A percentile compares a stretch with the other conserved stretches of the same genome.
phyloP scores from a whole-genome alignment of 2,329 filamentous ascomycete species.

The Alternaria conjuncta region DNA sequence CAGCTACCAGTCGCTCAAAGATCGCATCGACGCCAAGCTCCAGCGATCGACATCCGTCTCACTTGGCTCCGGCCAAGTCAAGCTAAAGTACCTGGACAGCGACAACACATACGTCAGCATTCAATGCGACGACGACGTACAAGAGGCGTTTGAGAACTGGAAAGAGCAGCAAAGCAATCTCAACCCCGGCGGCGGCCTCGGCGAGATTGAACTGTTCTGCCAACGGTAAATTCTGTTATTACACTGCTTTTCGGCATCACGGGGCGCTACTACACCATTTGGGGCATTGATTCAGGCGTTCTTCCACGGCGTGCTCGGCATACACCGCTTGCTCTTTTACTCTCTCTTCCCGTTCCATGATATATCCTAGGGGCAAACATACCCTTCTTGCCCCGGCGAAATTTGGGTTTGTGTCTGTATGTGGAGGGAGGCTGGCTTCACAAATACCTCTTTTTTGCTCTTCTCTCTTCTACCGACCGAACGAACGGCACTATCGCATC shows the following conservation, averaged over 20 bases:
- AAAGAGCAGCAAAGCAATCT: conserved; percentile 73
- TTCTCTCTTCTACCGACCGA: not conserved
- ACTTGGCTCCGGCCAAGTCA: conserved; percentile 81
- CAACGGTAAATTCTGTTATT: conserved; percentile 35
- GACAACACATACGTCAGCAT: conserved; percentile 94
- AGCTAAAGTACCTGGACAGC: conserved; percentile 82
- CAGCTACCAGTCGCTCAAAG: conserved; percentile 88
- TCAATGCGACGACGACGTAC: conserved; percentile 93
- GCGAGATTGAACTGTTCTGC: conserved; percentile 75
- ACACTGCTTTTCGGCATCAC: conserved; percentile 1
- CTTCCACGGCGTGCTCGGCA: not conserved
- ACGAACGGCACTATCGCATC: not conserved
- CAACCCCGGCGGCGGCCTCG: conserved; percentile 69
- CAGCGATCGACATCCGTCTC: conserved; percentile 84
- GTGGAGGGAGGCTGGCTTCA: not conserved
- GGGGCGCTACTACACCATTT: not conserved
- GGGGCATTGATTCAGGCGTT: conserved; percentile 11
- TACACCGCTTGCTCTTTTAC: not conserved
- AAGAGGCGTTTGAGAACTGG: conserved; percentile 95
- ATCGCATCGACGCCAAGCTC: conserved; percentile 95
- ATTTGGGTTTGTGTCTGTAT: not conserved
- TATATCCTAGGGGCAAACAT: not conserved
- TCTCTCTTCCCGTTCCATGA: not conserved
- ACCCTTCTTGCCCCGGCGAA: not conserved
- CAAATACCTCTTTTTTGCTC: not conserved